Conservation (phyloP, 495 filamentous ascomycete genomes). For the Neurospora sp. region DNA sequence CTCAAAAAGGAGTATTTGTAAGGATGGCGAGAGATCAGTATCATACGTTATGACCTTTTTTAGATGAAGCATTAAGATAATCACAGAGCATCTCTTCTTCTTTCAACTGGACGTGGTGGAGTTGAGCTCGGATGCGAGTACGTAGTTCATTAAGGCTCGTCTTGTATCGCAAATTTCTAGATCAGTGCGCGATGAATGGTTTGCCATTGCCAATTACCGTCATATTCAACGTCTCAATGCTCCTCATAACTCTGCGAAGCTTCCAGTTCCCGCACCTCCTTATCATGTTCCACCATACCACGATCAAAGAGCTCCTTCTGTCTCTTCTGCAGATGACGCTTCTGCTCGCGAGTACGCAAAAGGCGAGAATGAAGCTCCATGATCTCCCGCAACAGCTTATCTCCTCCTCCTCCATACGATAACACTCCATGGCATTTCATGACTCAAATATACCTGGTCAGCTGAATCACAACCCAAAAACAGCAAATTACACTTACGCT, state of each 20-base stretch:
- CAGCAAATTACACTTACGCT: background rate
- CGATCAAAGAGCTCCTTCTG: background rate
- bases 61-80: constrained; percentile 8
- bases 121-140: background rate
- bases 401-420: background rate
- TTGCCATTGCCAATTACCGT: background rate
- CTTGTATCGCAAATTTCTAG: background rate
- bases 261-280: background rate
- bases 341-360: background rate
- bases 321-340: background rate
- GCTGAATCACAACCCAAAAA: background rate
- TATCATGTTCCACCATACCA: background rate
- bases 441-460: background rate
- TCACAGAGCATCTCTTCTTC: constrained; percentile 3
- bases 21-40: background rate
- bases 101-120: background rate
- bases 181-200: background rate
- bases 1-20: background rate
- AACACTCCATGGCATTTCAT: background rate
- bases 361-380: background rate
- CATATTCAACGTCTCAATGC: background rate
- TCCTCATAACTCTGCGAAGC: background rate
- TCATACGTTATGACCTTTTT: background rate
- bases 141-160: background rate
- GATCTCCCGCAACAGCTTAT: background rate